Percentiles rank a stretch among this genome's conserved stretches.
phyloP scores from a whole-genome alignment of 352 stramenopile genomes.

The Phytophthora litchii region DNA sequence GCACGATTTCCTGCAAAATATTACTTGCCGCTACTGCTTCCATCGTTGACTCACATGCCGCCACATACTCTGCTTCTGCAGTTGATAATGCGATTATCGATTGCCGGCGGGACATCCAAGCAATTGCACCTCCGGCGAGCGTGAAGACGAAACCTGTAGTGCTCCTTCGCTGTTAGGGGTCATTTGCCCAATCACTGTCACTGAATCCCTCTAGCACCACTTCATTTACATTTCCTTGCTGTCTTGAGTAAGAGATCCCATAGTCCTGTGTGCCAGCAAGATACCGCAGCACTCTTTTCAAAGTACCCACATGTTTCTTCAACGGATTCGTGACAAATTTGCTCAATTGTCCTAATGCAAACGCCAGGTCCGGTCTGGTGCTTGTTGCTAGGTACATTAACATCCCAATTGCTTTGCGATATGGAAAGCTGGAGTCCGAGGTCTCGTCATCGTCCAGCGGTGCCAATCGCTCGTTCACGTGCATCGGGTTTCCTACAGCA shows the following conservation, averaged over 20 bases:
- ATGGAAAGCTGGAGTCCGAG: neutral
- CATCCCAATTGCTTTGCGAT: constrained; percentile 8
- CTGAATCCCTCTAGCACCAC: constrained; percentile 1
- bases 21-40: neutral
- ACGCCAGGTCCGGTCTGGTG: constrained; percentile 14
- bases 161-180: constrained; percentile 5
- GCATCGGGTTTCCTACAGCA: constrained; percentile 11
- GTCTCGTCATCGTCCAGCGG: neutral
- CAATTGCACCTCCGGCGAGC: constrained; percentile 6
- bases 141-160: constrained; percentile 12
- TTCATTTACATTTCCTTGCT: neutral
- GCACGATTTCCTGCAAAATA: constrained; percentile 9
- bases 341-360: constrained; percentile 9
- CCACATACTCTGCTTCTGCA: constrained; percentile 13
- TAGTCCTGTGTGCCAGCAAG: constrained; percentile 10
- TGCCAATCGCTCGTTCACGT: constrained; percentile 1
- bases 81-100: constrained; percentile 9
- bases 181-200: constrained; percentile 18
- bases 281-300: constrained; percentile 15
- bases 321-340: constrained; percentile 8
- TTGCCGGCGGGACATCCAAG: constrained; percentile 10
- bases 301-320: neutral
- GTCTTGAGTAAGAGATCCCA: constrained; percentile 9
- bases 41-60: constrained; percentile 11
- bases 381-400: constrained; percentile 14